A percentile compares a stretch with the other conserved stretches of the same genome.
Conservation (phyloP, 495 filamentous ascomycete species). For the Schizothecium vesticola region DNA sequence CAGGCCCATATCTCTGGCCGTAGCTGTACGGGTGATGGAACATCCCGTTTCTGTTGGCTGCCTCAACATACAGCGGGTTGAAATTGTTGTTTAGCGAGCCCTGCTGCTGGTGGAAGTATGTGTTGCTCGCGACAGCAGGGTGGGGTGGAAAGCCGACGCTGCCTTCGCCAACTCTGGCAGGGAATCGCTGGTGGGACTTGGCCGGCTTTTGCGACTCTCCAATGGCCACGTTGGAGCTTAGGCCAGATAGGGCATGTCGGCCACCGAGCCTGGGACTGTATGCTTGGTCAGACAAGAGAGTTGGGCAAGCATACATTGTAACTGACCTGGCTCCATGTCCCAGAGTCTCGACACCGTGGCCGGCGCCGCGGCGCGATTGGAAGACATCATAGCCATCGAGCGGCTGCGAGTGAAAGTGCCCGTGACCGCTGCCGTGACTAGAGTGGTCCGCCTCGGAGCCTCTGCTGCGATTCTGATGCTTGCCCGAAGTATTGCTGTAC, state of each 20-base stretch:
- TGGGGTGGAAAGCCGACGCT: conserved; percentile 18
- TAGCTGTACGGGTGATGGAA: conserved; percentile 31
- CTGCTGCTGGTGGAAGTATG: conserved; percentile 31
- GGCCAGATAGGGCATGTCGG: conserved; percentile 20
- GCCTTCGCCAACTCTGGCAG: conserved; percentile 6
- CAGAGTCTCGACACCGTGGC: conserved; percentile 21
- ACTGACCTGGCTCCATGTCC: background rate
- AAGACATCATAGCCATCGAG: conserved; percentile 29
- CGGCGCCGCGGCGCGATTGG: conserved; percentile 24
- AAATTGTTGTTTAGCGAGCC: conserved; percentile 28
- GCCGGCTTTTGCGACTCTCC: conserved; percentile 10
- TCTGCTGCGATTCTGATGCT: background rate
- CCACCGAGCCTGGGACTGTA: conserved; percentile 21
- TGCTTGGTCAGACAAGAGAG: conserved; percentile 4
- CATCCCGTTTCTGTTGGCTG: conserved; percentile 20
- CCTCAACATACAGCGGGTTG: conserved; percentile 42
- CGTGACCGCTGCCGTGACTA: conserved; percentile 9
- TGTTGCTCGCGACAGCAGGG: conserved; percentile 15
- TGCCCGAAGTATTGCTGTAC: conserved; percentile 6
- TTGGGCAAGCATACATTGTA: background rate
- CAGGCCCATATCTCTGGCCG: conserved; percentile 22
- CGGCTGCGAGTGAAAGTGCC: conserved; percentile 3
- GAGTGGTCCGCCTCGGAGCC: conserved; percentile 1
- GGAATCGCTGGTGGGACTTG: conserved; percentile 17
- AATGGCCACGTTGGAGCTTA: conserved; percentile 20